Evolutionary conservation across 164 flowering plant species (phyloP).

Genomic region (Magnolia sinica): DNA sequence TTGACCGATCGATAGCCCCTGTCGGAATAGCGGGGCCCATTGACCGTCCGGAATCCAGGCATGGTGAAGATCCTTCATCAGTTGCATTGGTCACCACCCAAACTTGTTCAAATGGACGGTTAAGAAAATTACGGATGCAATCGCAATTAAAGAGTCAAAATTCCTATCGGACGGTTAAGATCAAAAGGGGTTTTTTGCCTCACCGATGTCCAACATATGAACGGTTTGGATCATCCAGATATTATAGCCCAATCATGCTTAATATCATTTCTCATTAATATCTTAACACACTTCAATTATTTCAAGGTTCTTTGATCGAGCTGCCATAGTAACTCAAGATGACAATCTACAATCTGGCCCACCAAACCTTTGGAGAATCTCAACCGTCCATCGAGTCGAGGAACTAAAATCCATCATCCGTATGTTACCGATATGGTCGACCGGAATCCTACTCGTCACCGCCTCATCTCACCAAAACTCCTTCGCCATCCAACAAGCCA

Average conservation of each 20-base stretch:
- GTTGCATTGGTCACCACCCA: no score
- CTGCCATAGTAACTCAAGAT: conserved; percentile 14
- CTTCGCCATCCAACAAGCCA: conserved; percentile 22
- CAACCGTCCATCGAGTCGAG: conserved; percentile 25
- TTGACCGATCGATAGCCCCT: no score
- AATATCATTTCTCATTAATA: background rate
- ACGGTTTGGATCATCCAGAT: background rate
- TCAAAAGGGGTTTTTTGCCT: background rate
- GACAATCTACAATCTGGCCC: background rate
- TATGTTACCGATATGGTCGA: conserved; percentile 21
- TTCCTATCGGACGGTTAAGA: background rate
- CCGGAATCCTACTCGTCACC: conserved; percentile 14
- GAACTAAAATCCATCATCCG: conserved; percentile 24
- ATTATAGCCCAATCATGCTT: background rate
- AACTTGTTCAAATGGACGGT: background rate
- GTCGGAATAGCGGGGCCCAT: no score
- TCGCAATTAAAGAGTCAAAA: background rate
- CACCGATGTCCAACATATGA: background rate
- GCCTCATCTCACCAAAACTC: conserved; percentile 17
- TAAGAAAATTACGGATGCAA: no score
- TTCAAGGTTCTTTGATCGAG: conserved; percentile 16
- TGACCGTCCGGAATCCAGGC: no score
- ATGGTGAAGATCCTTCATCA: no score
- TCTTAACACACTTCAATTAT: background rate
- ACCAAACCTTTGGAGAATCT: conserved; percentile 21